Base-by-base conservation (phyloP, 345 rosid genomes). In the Citrus unshiu region DNA sequence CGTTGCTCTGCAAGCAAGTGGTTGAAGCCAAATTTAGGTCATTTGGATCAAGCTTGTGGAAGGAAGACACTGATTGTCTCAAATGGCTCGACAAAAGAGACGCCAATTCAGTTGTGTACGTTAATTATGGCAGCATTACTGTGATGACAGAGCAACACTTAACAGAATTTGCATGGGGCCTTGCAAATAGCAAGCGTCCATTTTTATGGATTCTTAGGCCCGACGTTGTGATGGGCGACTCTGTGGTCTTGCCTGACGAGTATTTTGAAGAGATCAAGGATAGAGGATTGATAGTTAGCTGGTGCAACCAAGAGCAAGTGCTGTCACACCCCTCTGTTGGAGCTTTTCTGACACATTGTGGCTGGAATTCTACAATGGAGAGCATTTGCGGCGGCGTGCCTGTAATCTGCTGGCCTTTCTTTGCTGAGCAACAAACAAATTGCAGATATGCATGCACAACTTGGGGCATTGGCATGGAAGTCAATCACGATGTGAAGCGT, bases 141-240 rank as follows among this genome's bases (percentile, higher is more conserved):
- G 64, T 80, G 30, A 80, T 83, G 61, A 49, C 81, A 0, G 62
- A 75, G 9, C 24, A 60, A 24, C 78, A 83, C 60, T 43, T 76
- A 71, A 72, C 60, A 4, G 85, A 83, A 77, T 79, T 83, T 24
- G 83, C 80, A 1, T 83, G 83, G 83, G 85, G 82, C 0, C 66
- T 83, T 6, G 82, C 82, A 1, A 83, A 79, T 30, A 83, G 78
- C 68, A 76, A 59, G 60, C 73, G 72, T n/a, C 73, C 78, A 9
- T 83, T 83, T 32, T 71, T 79, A 32, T 83, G 85, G 83, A 76
- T 83, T 19, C 70, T 83, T 32, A 79, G 82, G 60, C 78, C 82
- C 7, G 80, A 83, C 29, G 61, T 83, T 14, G 81, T 77, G 13
- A 65, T n/a, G n/a, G 85, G 80, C 0, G 83, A 76, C 7, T 16